A percentile compares a stretch with the other conserved stretches of the same genome.
Conservation (phyloP, 2,329 filamentous ascomycete genomes). For the Aspergillus sp. region DNA sequence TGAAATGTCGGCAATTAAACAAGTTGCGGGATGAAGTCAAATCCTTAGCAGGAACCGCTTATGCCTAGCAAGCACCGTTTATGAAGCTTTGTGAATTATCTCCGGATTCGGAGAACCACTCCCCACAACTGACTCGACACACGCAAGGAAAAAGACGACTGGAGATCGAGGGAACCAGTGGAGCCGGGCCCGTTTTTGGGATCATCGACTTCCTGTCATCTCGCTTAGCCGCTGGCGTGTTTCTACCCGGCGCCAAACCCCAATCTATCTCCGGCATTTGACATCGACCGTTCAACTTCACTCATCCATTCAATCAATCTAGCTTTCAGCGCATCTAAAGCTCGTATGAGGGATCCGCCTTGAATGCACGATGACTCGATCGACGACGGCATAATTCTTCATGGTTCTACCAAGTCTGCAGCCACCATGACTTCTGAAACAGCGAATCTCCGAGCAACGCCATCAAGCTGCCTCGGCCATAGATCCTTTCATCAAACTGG, state of each 20-base stretch:
- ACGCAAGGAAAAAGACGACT: not conserved
- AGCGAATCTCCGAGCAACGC: not conserved
- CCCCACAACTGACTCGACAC: not conserved
- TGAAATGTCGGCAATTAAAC: too few relatives aligned
- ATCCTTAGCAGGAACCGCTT: too few relatives aligned
- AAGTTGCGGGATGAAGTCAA: too few relatives aligned
- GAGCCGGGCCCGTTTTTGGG: not conserved
- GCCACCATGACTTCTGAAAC: not conserved
- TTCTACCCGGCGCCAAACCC: not conserved
- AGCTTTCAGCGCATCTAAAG: too few relatives aligned
- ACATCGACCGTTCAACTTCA: not conserved
- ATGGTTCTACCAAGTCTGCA: not conserved
- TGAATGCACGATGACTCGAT: too few relatives aligned
- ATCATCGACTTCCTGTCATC: not conserved
- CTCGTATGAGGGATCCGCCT: not conserved
- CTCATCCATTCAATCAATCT: not conserved
- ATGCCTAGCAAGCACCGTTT: too few relatives aligned
- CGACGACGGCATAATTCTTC: not conserved
- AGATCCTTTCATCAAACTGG: not conserved
- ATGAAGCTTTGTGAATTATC: too few relatives aligned
- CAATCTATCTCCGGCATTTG: not conserved
- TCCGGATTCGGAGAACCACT: too few relatives aligned
- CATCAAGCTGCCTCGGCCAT: not conserved
- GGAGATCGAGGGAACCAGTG: not conserved
- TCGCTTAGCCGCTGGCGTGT: slow-evolving; percentile 1